phyloP scores from a whole-genome alignment of 345 rosid genomes.

The Aquilaria malaccensis region DNA sequence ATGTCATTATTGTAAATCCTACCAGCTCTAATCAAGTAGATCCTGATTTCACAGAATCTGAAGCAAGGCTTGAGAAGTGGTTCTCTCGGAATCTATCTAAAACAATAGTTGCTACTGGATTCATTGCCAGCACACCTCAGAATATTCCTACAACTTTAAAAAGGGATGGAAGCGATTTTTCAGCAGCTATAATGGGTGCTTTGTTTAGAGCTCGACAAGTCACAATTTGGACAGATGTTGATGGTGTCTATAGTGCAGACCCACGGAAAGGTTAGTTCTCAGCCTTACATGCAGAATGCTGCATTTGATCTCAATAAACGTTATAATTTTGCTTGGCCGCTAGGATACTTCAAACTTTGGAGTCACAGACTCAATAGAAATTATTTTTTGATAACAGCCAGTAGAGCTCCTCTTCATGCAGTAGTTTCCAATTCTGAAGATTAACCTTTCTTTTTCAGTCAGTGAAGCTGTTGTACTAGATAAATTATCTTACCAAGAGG shows the following conservation, averaged over 20 bases:
- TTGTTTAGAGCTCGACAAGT: slow-evolving; percentile 70
- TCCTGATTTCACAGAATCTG: slow-evolving; percentile 82
- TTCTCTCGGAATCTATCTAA: slow-evolving; percentile 53
- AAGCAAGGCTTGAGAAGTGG: slow-evolving; percentile 76
- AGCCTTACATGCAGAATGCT: not conserved
- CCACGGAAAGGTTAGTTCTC: slow-evolving; percentile 78
- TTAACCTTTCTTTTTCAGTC: slow-evolving; percentile 40
- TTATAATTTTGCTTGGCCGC: not conserved
- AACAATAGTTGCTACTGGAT: slow-evolving; percentile 86
- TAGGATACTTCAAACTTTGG: not conserved
- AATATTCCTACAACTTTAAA: slow-evolving; percentile 96
- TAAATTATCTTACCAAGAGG: slow-evolving; percentile 94
- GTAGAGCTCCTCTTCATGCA: no score
- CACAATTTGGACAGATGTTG: slow-evolving; percentile 99
- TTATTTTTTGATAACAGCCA: no score
- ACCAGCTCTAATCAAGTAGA: slow-evolving; percentile 89
- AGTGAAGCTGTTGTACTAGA: slow-evolving; percentile 89
- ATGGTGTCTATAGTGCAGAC: slow-evolving; percentile 98
- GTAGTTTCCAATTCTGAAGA: slow-evolving; percentile 6
- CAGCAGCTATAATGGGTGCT: slow-evolving; percentile 97
- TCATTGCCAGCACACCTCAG: slow-evolving; percentile 94
- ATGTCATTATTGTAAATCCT: slow-evolving; percentile 86
- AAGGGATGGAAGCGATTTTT: slow-evolving; percentile 99
- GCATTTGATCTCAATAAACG: not conserved
- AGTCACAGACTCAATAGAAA: no score